phyloP scores from a whole-genome alignment of 306 rosid genomes.

The Amphicarpaea edgeworthii region DNA sequence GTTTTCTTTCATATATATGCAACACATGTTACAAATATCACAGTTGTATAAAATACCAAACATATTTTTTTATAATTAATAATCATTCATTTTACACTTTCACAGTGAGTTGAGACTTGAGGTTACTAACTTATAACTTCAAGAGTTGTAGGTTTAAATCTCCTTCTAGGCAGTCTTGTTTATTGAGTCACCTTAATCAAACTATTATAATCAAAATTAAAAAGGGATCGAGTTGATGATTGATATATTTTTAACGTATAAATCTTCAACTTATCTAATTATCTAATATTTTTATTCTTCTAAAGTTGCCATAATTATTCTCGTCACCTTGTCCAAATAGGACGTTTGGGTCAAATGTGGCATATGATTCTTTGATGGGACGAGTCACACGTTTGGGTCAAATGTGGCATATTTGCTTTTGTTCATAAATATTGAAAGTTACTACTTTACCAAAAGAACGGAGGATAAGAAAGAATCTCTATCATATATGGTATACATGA shows the following conservation, averaged over 20 bases:
- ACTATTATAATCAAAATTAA: not conserved
- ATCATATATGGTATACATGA: not conserved
- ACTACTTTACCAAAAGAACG: not conserved
- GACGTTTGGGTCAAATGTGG: not conserved
- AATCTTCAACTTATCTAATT: not conserved
- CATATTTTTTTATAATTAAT: too few relatives aligned
- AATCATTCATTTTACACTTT: too few relatives aligned
- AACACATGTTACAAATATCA: too few relatives aligned
- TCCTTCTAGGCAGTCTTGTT: too few relatives aligned
- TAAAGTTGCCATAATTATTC: not conserved
- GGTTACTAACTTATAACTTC: too few relatives aligned
- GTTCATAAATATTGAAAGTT: not conserved
- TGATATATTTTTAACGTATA: not conserved
- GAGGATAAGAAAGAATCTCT: not conserved
- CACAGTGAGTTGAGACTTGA: too few relatives aligned
- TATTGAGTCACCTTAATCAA: too few relatives aligned
- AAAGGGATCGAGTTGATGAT: not conserved
- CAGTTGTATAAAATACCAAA: too few relatives aligned
- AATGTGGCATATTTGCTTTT: not conserved
- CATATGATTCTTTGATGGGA: conserved; percentile 12
- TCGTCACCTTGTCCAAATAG: not conserved
- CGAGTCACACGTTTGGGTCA: not conserved
- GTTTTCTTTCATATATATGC: too few relatives aligned
- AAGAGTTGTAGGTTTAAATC: too few relatives aligned
- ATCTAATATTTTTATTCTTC: not conserved